Base-by-base conservation (phyloP, 331 rosid genomes). In the Acacia concinna region DNA sequence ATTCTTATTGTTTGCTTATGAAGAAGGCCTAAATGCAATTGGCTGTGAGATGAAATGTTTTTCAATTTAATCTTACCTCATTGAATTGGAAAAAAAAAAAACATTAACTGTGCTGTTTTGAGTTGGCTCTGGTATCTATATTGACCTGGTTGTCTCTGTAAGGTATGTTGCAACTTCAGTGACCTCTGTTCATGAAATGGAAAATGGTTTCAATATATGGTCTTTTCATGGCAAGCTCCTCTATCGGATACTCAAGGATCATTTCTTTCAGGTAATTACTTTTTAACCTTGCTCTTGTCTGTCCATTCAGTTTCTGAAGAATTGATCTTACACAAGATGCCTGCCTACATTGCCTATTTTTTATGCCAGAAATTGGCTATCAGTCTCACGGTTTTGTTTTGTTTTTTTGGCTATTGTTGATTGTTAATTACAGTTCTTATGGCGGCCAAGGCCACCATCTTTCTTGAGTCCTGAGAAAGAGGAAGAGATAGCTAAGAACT, bases 391-490 rank as follows among this genome's bases (percentile, higher is more conserved):
- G 34, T 43, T 18, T 41, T n/a, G n/a, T n/a, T n/a, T n/a, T n/a
- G n/a, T n/a, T n/a, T n/a, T n/a, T n/a, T n/a, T n/a, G n/a, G n/a
- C n/a, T n/a, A n/a, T n/a, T n/a, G n/a, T n/a, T n/a, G n/a, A n/a
- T 40, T 79, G 14, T 54, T 62, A 23, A 8, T 27, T 46, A 23
- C 84, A 91, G 96, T 91, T 82, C 77, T 62, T 83, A 78, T 91
- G 96, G 96, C 89, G 96, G n/a, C 96, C 96, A 18, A 87, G 96
- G 80, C 96, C 96, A n/a, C 88, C 90, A 41, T 79, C 91, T 28
- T 82, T 87, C 84, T 41, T 91, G 75, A 87, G 81, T 60, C 84
- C 93, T 0, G 96, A 89, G 86, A 89, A 91, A 65, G 96, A 91
- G 76, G 96, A 91, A 77, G 96, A 91, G 85, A 87, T 91, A 7